These are phyloP conservation scores for Turnera subulata DNA, from an alignment of 345 rosid species.

Conservation along the genomic window DNA sequence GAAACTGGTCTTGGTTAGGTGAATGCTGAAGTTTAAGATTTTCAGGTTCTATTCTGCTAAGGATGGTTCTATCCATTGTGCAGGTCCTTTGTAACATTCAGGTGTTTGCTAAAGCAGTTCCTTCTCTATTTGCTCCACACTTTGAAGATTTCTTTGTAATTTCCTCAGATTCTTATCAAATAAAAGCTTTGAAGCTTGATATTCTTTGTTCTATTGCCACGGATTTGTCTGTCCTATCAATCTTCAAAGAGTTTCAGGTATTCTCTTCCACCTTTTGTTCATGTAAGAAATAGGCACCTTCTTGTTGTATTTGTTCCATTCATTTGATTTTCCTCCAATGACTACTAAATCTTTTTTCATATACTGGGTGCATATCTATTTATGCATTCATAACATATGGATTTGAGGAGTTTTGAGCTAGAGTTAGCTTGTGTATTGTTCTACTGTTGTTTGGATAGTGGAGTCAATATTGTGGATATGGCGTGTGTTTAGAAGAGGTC, in stretches of 20 bases:
- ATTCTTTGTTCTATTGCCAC: constrained; percentile 77
- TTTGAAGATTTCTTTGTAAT: constrained; percentile 70
- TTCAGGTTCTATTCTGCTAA: neutral
- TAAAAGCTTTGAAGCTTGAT: constrained; percentile 84
- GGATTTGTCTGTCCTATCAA: constrained; percentile 56
- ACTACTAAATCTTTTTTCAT: too few relatives aligned
- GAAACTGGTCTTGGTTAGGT: neutral
- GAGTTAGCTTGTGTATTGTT: too few relatives aligned
- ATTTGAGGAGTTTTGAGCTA: too few relatives aligned
- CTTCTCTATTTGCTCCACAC: constrained; percentile 73
- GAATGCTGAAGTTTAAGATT: neutral
- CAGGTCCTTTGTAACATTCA: constrained; percentile 91
- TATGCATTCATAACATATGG: too few relatives aligned
- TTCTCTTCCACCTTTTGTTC: neutral
- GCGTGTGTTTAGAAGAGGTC: too few relatives aligned
- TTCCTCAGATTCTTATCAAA: constrained; percentile 77
- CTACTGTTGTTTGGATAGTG: too few relatives aligned
- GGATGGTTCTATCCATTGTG: constrained; percentile 5
- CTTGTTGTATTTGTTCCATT: too few relatives aligned
- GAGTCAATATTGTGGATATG: too few relatives aligned
- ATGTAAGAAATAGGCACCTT: too few relatives aligned
- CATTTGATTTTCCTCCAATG: too few relatives aligned
- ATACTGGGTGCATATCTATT: too few relatives aligned
- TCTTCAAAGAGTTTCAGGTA: constrained; percentile 93
- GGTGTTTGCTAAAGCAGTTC: constrained; percentile 77